Percentiles rank a stretch among this genome's conserved stretches.
These are phyloP conservation scores for Lenzites betulinus DNA, from an alignment of 768 basidiomycete genomes.

Conservation along the genomic window DNA sequence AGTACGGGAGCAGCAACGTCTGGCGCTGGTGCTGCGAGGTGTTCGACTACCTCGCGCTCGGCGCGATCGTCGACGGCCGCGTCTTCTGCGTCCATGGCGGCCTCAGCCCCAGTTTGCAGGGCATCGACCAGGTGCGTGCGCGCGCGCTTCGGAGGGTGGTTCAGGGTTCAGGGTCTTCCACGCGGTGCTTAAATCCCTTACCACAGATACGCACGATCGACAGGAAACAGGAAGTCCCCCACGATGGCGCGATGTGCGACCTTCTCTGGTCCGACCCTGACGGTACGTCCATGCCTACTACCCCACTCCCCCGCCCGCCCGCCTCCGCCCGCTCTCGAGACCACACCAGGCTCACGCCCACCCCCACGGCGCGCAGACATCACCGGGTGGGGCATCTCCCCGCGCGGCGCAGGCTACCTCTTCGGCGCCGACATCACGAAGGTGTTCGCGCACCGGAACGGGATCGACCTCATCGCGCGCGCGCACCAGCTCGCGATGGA, in stretches of 20 bases:
- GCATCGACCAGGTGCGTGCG: conserved; percentile 82
- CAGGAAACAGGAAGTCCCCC: conserved; percentile 95
- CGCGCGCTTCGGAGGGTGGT: not conserved
- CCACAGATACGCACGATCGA: conserved; percentile 95
- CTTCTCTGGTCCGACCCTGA: conserved; percentile 99
- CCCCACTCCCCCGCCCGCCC: not conserved
- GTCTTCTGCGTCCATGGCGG: conserved; percentile 99
- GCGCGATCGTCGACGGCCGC: conserved; percentile 94
- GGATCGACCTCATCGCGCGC: conserved; percentile 91
- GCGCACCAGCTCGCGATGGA: conserved; percentile 99
- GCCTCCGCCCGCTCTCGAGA: not conserved
- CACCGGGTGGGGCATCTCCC: conserved; percentile 93
- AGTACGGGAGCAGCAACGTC: conserved; percentile 91
- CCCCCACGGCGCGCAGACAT: conserved; percentile 58
- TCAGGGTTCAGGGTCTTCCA: conserved; percentile 1
- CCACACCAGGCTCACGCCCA: not conserved
- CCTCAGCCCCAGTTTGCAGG: conserved; percentile 83
- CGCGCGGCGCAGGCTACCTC: conserved; percentile 95
- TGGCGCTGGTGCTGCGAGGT: conserved; percentile 99
- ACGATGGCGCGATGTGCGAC: conserved; percentile 99
- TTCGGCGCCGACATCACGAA: conserved; percentile 94
- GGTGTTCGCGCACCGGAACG: conserved; percentile 86
- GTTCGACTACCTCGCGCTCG: conserved; percentile 94
- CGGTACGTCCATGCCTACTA: conserved; percentile 49
- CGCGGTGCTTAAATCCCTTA: too few relatives aligned